Evolutionary conservation across 768 basidiomycete genomes (phyloP).

Genomic region (Melanogaster broomeanus): DNA sequence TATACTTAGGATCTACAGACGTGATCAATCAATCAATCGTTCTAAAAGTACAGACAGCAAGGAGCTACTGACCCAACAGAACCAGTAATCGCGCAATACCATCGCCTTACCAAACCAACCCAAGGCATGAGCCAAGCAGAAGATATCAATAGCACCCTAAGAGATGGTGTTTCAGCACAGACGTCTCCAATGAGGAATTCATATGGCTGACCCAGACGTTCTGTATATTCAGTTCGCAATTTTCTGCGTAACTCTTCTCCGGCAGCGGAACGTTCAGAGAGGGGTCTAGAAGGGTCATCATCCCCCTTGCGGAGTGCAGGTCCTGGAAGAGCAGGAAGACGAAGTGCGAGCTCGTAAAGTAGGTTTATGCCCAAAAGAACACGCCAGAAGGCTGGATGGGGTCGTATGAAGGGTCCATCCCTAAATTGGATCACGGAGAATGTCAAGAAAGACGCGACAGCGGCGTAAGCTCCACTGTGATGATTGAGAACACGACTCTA

Average conservation of each 20-base stretch:
- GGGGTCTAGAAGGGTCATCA: slow-evolving; percentile 81
- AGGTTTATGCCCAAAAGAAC: slow-evolving; percentile 78
- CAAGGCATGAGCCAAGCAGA: slow-evolving; percentile 81
- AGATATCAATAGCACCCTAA: slow-evolving; percentile 82
- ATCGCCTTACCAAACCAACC: slow-evolving; percentile 94
- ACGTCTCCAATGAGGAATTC: neutral
- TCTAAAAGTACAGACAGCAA: neutral
- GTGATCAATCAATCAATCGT: slow-evolving; percentile 10
- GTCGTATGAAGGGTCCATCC: slow-evolving; percentile 86
- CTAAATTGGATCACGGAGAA: slow-evolving; percentile 90
- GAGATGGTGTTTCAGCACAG: slow-evolving; percentile 1
- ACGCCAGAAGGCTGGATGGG: slow-evolving; percentile 88
- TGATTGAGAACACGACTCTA: slow-evolving; percentile 11
- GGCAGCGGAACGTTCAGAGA: slow-evolving; percentile 70
- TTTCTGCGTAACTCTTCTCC: slow-evolving; percentile 86
- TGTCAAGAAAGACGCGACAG: slow-evolving; percentile 69
- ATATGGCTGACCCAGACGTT: slow-evolving; percentile 64
- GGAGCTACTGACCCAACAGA: slow-evolving; percentile 71
- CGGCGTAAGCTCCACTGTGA: slow-evolving; percentile 73
- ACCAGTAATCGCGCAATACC: slow-evolving; percentile 91
- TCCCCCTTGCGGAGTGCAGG: slow-evolving; percentile 67
- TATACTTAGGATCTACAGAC: slow-evolving; percentile 72
- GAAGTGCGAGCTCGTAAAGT: slow-evolving; percentile 76
- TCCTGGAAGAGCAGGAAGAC: slow-evolving; percentile 90
- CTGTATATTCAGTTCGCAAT: slow-evolving; percentile 62